Evolutionary conservation across 352 stramenopile species (phyloP).

Genomic region (Globisporangium recalcitrans): DNA sequence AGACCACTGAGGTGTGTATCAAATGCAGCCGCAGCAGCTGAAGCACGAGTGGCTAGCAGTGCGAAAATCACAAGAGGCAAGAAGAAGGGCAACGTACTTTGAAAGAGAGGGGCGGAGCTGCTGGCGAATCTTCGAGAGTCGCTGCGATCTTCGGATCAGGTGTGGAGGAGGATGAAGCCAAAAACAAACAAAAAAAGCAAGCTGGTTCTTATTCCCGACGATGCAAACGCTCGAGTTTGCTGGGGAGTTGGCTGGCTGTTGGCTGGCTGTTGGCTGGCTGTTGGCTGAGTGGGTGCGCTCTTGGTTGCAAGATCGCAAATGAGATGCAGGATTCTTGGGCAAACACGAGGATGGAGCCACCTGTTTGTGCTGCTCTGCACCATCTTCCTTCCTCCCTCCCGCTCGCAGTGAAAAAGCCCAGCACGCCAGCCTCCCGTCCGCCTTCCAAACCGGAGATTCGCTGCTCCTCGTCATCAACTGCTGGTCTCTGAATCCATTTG

Average conservation of each 20-base stretch:
- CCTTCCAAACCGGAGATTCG: constrained; percentile 12
- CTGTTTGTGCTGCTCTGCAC: neutral
- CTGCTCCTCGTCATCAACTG: neutral
- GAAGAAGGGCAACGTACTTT: neutral
- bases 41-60: neutral
- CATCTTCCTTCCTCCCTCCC: neutral
- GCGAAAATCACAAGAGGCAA: too few relatives aligned
- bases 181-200: neutral
- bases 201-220: constrained; percentile 1
- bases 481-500: constrained; percentile 1
- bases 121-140: constrained; percentile 10
- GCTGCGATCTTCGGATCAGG: constrained; percentile 4
- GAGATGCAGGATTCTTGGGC: neutral
- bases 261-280: neutral
- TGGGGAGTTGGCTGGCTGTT: neutral
- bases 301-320: constrained; percentile 14
- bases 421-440: neutral
- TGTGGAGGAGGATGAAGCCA: constrained; percentile 2
- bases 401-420: too few relatives aligned
- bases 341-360: neutral
- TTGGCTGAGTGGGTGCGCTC: neutral
- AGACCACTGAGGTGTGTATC: neutral
- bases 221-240: neutral
- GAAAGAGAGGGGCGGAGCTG: neutral
- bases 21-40: neutral